A percentile compares a stretch with the other conserved stretches of the same genome.
These are phyloP conservation scores for Diaporthe australafricana DNA, from an alignment of 2,329 filamentous ascomycete species.

Conservation along the genomic window DNA sequence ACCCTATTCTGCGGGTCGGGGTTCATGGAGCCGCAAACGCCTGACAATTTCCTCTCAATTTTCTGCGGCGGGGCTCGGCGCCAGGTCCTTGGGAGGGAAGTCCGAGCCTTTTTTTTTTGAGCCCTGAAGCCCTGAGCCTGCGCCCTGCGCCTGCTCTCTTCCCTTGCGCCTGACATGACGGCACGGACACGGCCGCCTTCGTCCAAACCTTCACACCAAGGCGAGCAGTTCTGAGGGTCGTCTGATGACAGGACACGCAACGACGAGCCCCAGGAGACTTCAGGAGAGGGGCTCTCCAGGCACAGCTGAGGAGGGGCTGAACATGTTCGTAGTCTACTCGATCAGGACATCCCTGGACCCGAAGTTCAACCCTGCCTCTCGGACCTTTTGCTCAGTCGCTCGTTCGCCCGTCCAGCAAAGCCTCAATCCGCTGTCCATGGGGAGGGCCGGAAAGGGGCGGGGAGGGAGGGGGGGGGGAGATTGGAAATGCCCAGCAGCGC, in stretches of 20 bases:
- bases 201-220: slow-evolving; percentile 16
- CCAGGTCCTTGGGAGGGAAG: slow-evolving; percentile 6
- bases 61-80: slow-evolving; percentile 17
- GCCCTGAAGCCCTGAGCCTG: neutral
- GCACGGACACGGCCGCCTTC: slow-evolving; percentile 6
- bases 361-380: slow-evolving; percentile 3
- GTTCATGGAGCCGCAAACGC: slow-evolving; percentile 9
- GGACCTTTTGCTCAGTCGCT: neutral
- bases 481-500: neutral
- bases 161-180: slow-evolving; percentile 13
- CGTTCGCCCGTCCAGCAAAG: neutral
- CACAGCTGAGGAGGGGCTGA: neutral
- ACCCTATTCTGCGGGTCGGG: slow-evolving; percentile 19
- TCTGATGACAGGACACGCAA: slow-evolving; percentile 1
- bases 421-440: neutral
- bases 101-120: neutral
- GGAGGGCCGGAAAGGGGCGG: no score
- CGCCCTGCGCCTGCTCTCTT: no score
- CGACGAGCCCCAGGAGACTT: neutral
- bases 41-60: slow-evolving; percentile 11
- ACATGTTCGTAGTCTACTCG: neutral
- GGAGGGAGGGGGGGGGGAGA: neutral
- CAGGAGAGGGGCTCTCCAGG: neutral
- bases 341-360: neutral
- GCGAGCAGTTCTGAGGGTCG: neutral